Conservation (phyloP, 2,329 filamentous ascomycete genomes). For the Sporothrix dimorphospora region DNA sequence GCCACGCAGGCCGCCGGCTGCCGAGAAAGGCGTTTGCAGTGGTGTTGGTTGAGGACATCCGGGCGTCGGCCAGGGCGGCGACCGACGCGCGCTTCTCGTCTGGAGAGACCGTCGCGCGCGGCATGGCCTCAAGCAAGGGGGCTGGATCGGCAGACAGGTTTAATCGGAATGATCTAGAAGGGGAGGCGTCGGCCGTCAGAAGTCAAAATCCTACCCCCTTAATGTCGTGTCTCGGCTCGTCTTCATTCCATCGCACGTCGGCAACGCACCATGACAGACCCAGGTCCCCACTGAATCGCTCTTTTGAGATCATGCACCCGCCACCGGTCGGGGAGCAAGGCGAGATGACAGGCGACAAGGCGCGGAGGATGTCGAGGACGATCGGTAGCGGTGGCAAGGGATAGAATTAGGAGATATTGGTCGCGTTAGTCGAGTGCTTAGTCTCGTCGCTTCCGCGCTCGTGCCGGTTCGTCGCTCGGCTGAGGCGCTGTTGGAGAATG, state of each 20-base stretch:
- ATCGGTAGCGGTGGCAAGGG: neutral
- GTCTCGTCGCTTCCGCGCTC: neutral
- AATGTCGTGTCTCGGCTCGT: neutral
- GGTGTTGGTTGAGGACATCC: slow-evolving; percentile 39
- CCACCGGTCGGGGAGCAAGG: neutral
- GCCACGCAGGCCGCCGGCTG: slow-evolving; percentile 39
- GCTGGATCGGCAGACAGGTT: neutral
- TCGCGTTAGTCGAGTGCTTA: neutral
- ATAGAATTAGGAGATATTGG: neutral
- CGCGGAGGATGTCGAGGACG: neutral
- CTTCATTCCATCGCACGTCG: neutral
- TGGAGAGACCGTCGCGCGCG: slow-evolving; percentile 9
- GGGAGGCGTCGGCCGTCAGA: neutral
- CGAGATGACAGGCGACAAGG: neutral
- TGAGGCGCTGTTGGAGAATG: neutral
- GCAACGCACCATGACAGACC: neutral
- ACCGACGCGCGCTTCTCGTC: neutral
- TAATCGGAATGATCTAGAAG: neutral
- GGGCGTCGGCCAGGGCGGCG: neutral
- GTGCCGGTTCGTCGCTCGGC: neutral
- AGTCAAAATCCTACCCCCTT: too few species aligned
- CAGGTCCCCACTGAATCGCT: neutral
- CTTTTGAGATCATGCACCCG: neutral
- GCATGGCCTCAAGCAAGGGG: slow-evolving; percentile 26
- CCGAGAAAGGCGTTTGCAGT: slow-evolving; percentile 41